Evolutionary conservation across 140 eudicot genomes (phyloP).

Genomic region (Flaveria floridana): DNA sequence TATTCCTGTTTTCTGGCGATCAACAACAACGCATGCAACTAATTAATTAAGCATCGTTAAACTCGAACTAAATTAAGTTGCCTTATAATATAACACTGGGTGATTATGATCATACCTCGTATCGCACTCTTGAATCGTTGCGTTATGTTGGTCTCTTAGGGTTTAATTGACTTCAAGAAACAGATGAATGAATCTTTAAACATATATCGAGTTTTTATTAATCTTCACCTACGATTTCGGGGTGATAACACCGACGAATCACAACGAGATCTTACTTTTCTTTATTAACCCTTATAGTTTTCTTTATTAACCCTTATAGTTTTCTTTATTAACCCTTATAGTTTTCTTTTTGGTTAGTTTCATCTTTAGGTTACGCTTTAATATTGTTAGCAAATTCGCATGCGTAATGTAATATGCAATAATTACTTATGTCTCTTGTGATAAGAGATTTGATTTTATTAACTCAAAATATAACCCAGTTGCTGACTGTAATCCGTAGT

Average conservation of each 20-base stretch:
- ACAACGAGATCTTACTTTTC: neutral
- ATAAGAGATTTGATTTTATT: too few species aligned
- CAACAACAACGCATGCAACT: neutral
- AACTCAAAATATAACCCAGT: too few species aligned
- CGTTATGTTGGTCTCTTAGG: neutral
- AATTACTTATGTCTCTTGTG: too few species aligned
- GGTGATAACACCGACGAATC: neutral
- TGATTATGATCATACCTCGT: too few species aligned
- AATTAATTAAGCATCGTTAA: too few species aligned
- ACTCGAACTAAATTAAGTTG: neutral
- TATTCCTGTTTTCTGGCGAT: neutral
- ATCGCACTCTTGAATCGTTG: neutral
- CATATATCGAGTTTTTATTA: neutral
- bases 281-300: neutral
- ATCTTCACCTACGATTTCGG: constrained; percentile 8
- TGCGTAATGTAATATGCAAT: neutral
- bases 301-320: neutral
- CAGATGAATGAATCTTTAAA: neutral
- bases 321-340: neutral
- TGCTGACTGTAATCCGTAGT: too few species aligned
- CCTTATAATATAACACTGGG: neutral
- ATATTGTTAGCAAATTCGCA: neutral
- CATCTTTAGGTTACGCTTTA: neutral
- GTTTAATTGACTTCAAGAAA: neutral
- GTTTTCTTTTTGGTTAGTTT: neutral